These are phyloP conservation scores for Alnus glutinosa DNA, from an alignment of 306 rosid species.

Conservation along the genomic window DNA sequence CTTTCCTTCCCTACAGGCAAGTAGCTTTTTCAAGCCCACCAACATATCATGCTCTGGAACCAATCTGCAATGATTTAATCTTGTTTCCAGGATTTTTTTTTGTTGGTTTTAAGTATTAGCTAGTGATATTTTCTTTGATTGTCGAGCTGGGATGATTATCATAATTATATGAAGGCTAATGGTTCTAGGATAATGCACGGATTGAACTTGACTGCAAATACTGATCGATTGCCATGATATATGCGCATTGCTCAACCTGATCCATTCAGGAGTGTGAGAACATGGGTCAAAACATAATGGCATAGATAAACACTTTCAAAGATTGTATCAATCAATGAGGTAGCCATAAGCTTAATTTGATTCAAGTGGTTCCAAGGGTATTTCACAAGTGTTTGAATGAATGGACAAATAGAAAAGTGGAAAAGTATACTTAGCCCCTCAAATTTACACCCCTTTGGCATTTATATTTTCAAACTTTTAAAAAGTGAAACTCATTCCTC, in stretches of 20 bases:
- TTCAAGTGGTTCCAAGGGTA: neutral
- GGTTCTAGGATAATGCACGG: neutral
- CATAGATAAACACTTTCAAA: neutral
- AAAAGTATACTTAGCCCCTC: too few relatives aligned
- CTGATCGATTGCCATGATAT: neutral
- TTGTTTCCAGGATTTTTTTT: neutral
- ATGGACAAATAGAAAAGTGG: too few relatives aligned
- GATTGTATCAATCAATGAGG: neutral
- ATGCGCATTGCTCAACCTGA: neutral
- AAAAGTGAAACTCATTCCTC: too few relatives aligned
- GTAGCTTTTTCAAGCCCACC: conserved; percentile 8
- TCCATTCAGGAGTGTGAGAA: neutral
- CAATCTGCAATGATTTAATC: neutral
- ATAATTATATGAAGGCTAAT: neutral
- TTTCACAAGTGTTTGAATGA: neutral
- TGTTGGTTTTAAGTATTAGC: neutral
- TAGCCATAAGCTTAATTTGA: neutral
- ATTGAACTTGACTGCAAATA: neutral
- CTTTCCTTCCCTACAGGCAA: neutral
- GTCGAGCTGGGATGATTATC: neutral
- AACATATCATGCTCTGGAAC: neutral
- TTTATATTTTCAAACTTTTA: too few relatives aligned
- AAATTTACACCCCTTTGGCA: too few relatives aligned
- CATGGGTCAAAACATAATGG: neutral
- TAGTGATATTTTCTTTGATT: neutral